Percentiles rank a stretch among this genome's conserved stretches.
Evolutionary conservation across 805 yeast genomes (phyloP).

Genomic region (Lipomyces kockii): DNA sequence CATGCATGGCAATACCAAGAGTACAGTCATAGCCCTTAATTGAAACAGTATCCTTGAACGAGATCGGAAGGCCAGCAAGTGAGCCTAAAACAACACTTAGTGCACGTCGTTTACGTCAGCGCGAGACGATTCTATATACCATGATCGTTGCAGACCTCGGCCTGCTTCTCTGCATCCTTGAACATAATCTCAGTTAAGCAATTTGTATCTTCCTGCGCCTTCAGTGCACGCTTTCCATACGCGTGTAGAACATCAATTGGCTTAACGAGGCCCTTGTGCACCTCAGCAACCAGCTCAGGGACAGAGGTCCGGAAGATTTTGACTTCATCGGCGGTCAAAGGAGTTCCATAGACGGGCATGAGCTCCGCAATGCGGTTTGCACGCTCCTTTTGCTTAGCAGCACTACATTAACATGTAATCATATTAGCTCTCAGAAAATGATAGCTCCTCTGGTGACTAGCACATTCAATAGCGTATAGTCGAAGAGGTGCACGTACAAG

Average conservation of each 20-base stretch:
- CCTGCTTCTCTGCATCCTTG: constrained; percentile 69
- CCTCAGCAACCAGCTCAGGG: constrained; percentile 49
- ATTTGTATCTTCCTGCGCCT: constrained; percentile 62
- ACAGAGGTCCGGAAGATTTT: constrained; percentile 51
- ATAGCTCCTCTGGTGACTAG: neutral
- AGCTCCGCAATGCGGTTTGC: constrained; percentile 44
- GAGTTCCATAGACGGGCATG: constrained; percentile 49
- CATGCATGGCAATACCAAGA: constrained; percentile 53
- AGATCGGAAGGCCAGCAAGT: constrained; percentile 66
- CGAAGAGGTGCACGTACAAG: neutral
- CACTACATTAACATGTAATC: constrained; percentile 2
- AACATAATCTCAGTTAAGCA: constrained; percentile 66
- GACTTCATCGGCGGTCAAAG: constrained; percentile 44
- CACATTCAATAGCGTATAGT: neutral
- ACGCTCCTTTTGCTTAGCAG: constrained; percentile 45
- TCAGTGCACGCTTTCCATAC: constrained; percentile 65
- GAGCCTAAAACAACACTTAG: constrained; percentile 49
- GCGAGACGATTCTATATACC: constrained; percentile 12
- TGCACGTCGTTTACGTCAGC: neutral
- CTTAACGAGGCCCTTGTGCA: constrained; percentile 54
- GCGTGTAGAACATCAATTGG: constrained; percentile 63
- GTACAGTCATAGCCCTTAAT: constrained; percentile 58
- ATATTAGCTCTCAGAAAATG: neutral
- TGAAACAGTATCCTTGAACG: constrained; percentile 62
- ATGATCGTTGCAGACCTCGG: constrained; percentile 55